phyloP scores from a whole-genome alignment of 306 rosid genomes.

The Cucumis melo region DNA sequence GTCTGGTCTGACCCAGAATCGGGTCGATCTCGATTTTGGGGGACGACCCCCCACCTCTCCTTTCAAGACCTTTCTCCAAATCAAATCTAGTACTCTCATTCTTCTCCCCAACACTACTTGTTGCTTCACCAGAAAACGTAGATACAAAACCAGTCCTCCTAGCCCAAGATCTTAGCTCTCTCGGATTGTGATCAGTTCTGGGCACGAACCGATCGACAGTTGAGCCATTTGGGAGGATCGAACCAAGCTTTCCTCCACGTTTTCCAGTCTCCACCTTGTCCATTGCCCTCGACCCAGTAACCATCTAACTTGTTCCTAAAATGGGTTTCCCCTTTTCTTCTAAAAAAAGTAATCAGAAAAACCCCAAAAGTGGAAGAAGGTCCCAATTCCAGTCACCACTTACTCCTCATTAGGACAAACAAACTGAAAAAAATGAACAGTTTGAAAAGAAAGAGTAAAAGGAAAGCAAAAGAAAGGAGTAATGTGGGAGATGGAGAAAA shows the following conservation, averaged over 20 bases:
- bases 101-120: slow-evolving; percentile 38
- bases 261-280: slow-evolving; percentile 17
- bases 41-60: slow-evolving; percentile 43
- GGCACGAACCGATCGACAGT: slow-evolving; percentile 54
- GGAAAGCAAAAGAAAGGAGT: slow-evolving; percentile 23
- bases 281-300: slow-evolving; percentile 31
- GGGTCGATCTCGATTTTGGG: slow-evolving; percentile 87
- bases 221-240: slow-evolving; percentile 18
- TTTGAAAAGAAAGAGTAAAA: slow-evolving; percentile 24
- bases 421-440: background rate
- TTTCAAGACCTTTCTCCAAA: slow-evolving; percentile 31
- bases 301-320: slow-evolving; percentile 28
- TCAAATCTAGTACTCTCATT: slow-evolving; percentile 35
- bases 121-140: slow-evolving; percentile 54
- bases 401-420: background rate
- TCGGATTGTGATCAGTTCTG: slow-evolving; percentile 52
- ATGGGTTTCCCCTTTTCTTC: slow-evolving; percentile 1
- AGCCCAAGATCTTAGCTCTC: slow-evolving; percentile 78
- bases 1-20: slow-evolving; percentile 47
- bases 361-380: background rate
- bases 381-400: background rate
- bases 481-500: background rate
- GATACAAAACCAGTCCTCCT: slow-evolving; percentile 87
- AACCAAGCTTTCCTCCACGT: slow-evolving; percentile 17
- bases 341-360: background rate